Conservation (phyloP, 805 yeast species). For the Jamesozyma hellenica region DNA sequence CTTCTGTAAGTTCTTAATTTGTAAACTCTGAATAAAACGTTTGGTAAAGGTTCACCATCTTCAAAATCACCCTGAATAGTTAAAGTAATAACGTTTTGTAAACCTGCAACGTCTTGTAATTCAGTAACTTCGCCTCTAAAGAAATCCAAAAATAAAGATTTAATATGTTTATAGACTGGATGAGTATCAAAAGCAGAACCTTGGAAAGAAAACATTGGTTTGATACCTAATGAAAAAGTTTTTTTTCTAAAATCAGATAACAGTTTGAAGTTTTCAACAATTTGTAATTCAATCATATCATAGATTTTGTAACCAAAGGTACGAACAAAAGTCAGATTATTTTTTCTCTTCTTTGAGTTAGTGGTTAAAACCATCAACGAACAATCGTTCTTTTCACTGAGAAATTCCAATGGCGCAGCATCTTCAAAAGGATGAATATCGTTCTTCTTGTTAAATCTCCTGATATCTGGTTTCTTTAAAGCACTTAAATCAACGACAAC, state of each 20-base stretch:
- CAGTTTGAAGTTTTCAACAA: slow-evolving; percentile 58
- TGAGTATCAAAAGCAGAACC: slow-evolving; percentile 87
- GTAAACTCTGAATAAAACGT: slow-evolving; percentile 84
- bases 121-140: slow-evolving; percentile 77
- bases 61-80: slow-evolving; percentile 69
- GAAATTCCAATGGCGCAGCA: slow-evolving; percentile 71
- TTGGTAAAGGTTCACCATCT: slow-evolving; percentile 59
- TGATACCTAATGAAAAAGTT: slow-evolving; percentile 80
- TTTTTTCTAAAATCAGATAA: slow-evolving; percentile 68
- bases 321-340: slow-evolving; percentile 77
- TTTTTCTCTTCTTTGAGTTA: slow-evolving; percentile 84
- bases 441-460: slow-evolving; percentile 81
- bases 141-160: slow-evolving; percentile 83
- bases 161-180: slow-evolving; percentile 75
- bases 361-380: slow-evolving; percentile 74
- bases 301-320: slow-evolving; percentile 83
- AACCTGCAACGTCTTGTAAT: slow-evolving; percentile 86
- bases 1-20: slow-evolving; percentile 70
- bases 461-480: slow-evolving; percentile 80
- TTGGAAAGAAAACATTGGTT: slow-evolving; percentile 89
- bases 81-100: slow-evolving; percentile 81
- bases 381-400: slow-evolving; percentile 88
- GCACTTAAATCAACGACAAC: slow-evolving; percentile 82
- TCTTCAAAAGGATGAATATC: slow-evolving; percentile 92
- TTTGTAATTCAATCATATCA: slow-evolving; percentile 86